A percentile compares a stretch with the other conserved stretches of the same genome.
phyloP scores from a whole-genome alignment of 1,139 yeast genomes.

The Scheffersomyces titani region DNA sequence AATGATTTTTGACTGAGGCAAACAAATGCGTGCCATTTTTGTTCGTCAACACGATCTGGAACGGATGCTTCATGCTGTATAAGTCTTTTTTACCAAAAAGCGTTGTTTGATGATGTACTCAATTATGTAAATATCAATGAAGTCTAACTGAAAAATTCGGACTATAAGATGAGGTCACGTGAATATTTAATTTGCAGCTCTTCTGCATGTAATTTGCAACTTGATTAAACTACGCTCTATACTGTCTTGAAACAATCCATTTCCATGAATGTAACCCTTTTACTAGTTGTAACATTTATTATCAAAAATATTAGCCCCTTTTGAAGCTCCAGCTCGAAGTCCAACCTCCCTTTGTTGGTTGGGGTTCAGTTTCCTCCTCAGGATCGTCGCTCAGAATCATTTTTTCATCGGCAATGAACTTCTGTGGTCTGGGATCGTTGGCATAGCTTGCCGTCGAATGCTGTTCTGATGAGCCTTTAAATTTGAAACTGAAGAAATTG shows the following conservation, averaged over 20 bases:
- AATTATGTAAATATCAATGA: not conserved
- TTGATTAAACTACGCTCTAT: not conserved
- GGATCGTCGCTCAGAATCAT: not conserved
- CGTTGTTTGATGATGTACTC: not conserved
- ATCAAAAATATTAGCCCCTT: not conserved
- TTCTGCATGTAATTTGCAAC: not conserved
- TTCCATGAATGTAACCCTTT: not conserved
- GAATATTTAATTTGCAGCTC: not conserved
- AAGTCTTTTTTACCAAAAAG: not conserved
- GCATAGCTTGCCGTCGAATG: not conserved
- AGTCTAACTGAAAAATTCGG: not conserved
- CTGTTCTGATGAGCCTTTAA: slow-evolving; percentile 3
- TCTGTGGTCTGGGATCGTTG: slow-evolving; percentile 9
- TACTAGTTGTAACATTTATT: not conserved
- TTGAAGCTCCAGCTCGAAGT: slow-evolving; percentile 16
- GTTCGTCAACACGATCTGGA: slow-evolving; percentile 53
- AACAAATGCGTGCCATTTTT: slow-evolving; percentile 48
- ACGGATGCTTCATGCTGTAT: slow-evolving; percentile 61
- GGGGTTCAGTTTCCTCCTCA: slow-evolving; percentile 1
- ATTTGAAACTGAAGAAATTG: slow-evolving; percentile 24
- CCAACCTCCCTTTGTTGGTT: slow-evolving; percentile 4
- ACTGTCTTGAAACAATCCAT: not conserved
- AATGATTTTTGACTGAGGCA: slow-evolving; percentile 56
- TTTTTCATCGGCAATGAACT: slow-evolving; percentile 11
- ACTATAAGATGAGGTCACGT: not conserved